These are phyloP conservation scores for Bonia amplexicaulis DNA, from an alignment of 176 grass and related monocot species.

Conservation along the genomic window DNA sequence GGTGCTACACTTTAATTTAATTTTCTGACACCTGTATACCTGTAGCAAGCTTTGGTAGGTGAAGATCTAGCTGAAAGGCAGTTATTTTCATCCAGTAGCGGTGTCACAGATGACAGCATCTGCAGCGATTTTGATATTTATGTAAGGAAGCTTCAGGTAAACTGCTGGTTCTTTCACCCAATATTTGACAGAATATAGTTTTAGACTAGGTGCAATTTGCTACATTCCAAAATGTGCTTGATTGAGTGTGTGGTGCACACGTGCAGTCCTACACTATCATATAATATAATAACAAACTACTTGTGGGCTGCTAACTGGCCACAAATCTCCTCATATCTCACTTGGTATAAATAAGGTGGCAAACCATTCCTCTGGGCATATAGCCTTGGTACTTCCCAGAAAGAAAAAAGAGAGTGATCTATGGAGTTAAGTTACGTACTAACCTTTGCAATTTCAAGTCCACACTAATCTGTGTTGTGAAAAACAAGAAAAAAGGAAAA, in stretches of 20 bases:
- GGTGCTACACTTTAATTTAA: not conserved
- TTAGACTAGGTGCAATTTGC: not conserved
- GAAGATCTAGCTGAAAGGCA: slow-evolving; percentile 87
- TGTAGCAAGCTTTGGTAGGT: slow-evolving; percentile 97
- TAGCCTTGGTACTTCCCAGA: not conserved
- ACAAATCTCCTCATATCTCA: not conserved
- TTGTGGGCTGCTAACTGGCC: not conserved
- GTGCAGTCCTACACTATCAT: not conserved
- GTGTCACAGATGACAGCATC: slow-evolving; percentile 52
- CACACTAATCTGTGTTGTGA: not conserved
- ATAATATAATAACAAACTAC: not conserved
- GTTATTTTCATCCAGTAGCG: slow-evolving; percentile 68
- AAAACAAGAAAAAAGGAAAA: not conserved
- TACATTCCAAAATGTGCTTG: not conserved
- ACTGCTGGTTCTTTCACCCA: not conserved
- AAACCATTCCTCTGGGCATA: not conserved
- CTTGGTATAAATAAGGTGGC: not conserved
- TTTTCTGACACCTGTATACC: slow-evolving; percentile 25
- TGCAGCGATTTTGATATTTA: slow-evolving; percentile 86
- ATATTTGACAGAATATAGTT: slow-evolving; percentile 4
- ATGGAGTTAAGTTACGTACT: not conserved
- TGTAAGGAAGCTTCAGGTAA: slow-evolving; percentile 77
- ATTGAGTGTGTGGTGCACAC: not conserved
- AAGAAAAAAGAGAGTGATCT: too few species aligned
- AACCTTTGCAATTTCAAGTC: not conserved